These are phyloP conservation scores for Penicillium psychrosexuale DNA, from an alignment of 2,329 filamentous ascomycete species.

Conservation along the genomic window DNA sequence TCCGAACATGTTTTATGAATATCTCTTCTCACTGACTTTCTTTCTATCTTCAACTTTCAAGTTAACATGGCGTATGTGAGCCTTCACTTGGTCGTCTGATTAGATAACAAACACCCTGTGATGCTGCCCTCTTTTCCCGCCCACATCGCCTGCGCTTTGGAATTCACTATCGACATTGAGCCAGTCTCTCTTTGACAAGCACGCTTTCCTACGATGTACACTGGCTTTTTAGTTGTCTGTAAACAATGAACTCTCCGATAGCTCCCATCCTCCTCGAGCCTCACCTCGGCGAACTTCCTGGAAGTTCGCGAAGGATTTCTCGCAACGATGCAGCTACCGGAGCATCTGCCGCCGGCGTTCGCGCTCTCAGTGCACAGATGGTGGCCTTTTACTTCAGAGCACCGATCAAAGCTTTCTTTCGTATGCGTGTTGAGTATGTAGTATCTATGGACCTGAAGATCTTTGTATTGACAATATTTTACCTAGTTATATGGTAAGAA, in stretches of 20 bases:
- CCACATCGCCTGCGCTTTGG: not conserved
- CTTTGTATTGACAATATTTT: conserved; percentile 17
- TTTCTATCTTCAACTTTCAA: not conserved
- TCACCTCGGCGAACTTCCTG: conserved; percentile 16
- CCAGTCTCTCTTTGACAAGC: not conserved
- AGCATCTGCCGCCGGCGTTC: conserved; percentile 79
- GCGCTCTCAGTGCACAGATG: conserved; percentile 77
- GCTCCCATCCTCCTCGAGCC: conserved; percentile 18
- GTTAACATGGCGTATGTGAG: not conserved
- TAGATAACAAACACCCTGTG: not conserved
- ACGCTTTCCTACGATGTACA: not conserved
- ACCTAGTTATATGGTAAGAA: conserved; percentile 51
- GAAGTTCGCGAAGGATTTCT: conserved; percentile 41
- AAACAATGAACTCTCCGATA: conserved; percentile 10
- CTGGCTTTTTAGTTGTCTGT: not conserved
- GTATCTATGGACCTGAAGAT: not conserved
- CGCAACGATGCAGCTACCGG: conserved; percentile 64
- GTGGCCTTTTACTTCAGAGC: conserved; percentile 90
- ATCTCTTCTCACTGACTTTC: not conserved
- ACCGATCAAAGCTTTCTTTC: conserved; percentile 88
- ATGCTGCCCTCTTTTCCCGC: not conserved
- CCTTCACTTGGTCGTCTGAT: not conserved
- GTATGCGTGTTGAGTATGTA: conserved; percentile 80
- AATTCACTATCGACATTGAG: not conserved
- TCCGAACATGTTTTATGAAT: not conserved